Evolutionary conservation across 345 rosid genomes (phyloP), one percentile per base, ranked within the genome.

Genomic region (Citrus australasica): DNA sequence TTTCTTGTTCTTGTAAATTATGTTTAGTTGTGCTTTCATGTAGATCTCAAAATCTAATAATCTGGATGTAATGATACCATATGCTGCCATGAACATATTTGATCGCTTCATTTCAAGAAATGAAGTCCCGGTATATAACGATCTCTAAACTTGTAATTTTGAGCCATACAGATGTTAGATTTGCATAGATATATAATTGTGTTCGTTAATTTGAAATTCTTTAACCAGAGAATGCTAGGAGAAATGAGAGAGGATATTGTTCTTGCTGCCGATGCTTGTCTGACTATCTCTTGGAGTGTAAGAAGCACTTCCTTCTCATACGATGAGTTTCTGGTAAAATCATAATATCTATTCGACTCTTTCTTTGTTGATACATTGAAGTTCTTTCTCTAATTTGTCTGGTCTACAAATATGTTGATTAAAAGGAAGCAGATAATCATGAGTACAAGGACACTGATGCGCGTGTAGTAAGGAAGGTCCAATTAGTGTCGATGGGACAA

Each of bases 101-200:
- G 74, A 71, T 53, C 74, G 62, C 62, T 71, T 48, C 62, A 51
- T 51, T 71, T 30, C 75, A 53, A 71, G 64, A 2, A n/a, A 71
- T 53, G 16, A 28, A 30, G 27, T 71, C 17, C 63, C 75, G 75
- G 75, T 71, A 71, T 71, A 4, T 8, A 3, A 5, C 35, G 28
- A 28, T 17, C 2, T 27, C 53, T 1, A 22, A 8, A 24, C 21
- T 13, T 11, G 27, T 61, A 24, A 59, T 59, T 59, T 22, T 24
- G 2, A n/a, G 56, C 5, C 16, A 2, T 2, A 62, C 17, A 46
- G 51, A 10, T 13, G 14, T 27, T 9, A 17, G 27, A 46, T 13
- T 46, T 5, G 3, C 2, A 37, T 74, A 3, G 27, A 25, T 5
- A 16, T 13, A 3, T 16, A 42, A 22, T 38, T 74, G 0, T 7